A percentile compares a stretch with the other conserved stretches of the same genome.
Conservation (phyloP, 2,329 filamentous ascomycete genomes). For the Lachnellula occidentalis region DNA sequence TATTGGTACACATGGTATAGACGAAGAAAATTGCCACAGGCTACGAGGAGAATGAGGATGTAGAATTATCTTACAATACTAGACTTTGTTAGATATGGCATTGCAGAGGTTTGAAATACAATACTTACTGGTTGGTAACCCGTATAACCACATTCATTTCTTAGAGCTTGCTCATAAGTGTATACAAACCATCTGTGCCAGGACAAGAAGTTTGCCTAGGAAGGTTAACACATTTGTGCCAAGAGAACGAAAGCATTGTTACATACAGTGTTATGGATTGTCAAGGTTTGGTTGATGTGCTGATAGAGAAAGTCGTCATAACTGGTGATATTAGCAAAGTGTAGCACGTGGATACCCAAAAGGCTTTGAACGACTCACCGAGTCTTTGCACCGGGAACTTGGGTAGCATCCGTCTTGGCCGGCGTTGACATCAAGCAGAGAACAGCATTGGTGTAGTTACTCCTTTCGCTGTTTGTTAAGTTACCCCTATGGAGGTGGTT, state of each 20-base stretch:
- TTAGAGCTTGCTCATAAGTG: conserved; percentile 39
- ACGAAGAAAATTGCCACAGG: too few species aligned
- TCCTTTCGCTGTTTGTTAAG: conserved; percentile 15
- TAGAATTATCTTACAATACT: conserved; percentile 11
- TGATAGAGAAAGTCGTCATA: conserved; percentile 36
- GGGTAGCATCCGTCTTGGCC: conserved; percentile 30
- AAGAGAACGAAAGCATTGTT: conserved; percentile 5
- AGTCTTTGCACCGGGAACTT: conserved; percentile 22
- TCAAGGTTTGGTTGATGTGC: conserved; percentile 33
- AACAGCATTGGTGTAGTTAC: conserved; percentile 35
- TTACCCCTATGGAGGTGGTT: conserved; percentile 14
- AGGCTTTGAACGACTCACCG: conserved; percentile 6
- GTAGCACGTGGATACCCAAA: background rate
- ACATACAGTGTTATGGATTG: conserved; percentile 25
- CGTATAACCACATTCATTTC: conserved; percentile 39
- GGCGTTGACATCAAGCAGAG: conserved; percentile 33
- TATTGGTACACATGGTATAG: background rate
- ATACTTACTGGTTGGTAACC: conserved; percentile 37
- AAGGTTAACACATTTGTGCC: background rate
- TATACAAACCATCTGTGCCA: conserved; percentile 41
- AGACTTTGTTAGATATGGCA: conserved; percentile 23
- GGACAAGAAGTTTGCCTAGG: conserved; percentile 33
- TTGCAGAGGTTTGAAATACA: background rate
- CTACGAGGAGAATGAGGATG: too few species aligned
- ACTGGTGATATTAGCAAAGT: conserved; percentile 2